These are phyloP conservation scores for Blastobotrys niveus DNA, from an alignment of 1,139 yeast genomes.

Conservation along the genomic window DNA sequence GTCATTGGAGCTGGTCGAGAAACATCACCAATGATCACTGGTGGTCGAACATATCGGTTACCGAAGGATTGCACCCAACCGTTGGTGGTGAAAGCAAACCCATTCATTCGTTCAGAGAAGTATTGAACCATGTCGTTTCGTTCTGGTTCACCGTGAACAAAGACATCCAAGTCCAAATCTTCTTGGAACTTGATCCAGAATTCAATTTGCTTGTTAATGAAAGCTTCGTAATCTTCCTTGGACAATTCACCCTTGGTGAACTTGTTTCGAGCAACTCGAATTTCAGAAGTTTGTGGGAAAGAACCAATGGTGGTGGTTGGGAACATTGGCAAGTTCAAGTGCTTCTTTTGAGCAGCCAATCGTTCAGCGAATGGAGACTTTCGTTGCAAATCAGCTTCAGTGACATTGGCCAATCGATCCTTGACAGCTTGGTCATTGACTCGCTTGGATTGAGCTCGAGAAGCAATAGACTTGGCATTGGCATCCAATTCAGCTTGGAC, in stretches of 20 bases:
- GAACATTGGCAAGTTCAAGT: conserved; percentile 93
- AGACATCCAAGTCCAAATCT: conserved; percentile 94
- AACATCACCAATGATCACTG: conserved; percentile 97
- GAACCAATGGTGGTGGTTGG: conserved; percentile 99
- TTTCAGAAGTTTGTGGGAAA: conserved; percentile 99
- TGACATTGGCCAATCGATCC: conserved; percentile 76
- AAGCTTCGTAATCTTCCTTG: conserved; percentile 89
- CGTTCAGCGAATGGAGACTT: conserved; percentile 79
- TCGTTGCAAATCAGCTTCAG: conserved; percentile 67
- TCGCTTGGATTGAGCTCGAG: conserved; percentile 81
- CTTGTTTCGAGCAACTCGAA: conserved; percentile 97
- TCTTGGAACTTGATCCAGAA: conserved; percentile 97
- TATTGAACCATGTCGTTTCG: conserved; percentile 99
- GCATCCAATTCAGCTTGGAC: conserved; percentile 60
- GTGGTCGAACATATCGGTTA: conserved; percentile 99
- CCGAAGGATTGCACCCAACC: conserved; percentile 99
- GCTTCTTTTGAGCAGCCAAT: conserved; percentile 82
- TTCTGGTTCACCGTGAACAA: conserved; percentile 99
- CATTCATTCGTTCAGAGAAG: conserved; percentile 98
- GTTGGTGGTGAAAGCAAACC: conserved; percentile 95
- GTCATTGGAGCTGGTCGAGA: conserved; percentile 99
- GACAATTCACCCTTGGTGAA: conserved; percentile 93
- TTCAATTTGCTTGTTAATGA: conserved; percentile 95
- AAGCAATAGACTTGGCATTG: conserved; percentile 78
- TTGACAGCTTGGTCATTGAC: conserved; percentile 90